Evolutionary conservation across 805 yeast species (phyloP).

Genomic region (Grigorovia jiainica): DNA sequence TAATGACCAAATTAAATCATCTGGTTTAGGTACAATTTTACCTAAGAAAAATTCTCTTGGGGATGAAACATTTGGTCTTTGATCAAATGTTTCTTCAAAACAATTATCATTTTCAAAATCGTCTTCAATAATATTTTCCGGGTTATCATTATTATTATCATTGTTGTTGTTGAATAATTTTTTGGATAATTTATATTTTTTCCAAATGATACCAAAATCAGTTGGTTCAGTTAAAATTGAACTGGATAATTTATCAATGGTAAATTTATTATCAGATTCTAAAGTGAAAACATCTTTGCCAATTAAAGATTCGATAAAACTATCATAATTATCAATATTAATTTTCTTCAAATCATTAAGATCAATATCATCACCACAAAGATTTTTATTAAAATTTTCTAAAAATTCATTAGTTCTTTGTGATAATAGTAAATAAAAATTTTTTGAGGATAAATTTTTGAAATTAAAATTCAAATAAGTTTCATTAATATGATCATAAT

Average conservation of each 20-base stretch:
- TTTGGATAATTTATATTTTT: constrained; percentile 3
- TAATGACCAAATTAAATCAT: constrained; percentile 88
- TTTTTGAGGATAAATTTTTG: constrained; percentile 10
- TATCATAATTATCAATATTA: neutral
- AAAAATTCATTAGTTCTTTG: constrained; percentile 13
- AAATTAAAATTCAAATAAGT: constrained; percentile 13
- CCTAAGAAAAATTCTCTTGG: constrained; percentile 58
- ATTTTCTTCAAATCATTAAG: neutral
- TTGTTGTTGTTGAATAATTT: neutral
- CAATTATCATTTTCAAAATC: constrained; percentile 5
- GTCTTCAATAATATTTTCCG: neutral
- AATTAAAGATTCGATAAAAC: constrained; percentile 8
- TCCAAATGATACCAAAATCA: constrained; percentile 21
- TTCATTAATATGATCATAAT: constrained; percentile 25
- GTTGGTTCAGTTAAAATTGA: constrained; percentile 12
- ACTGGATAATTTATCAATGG: constrained; percentile 1
- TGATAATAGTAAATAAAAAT: constrained; percentile 11
- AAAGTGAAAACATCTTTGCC: constrained; percentile 13
- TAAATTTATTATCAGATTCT: constrained; percentile 7
- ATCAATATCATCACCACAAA: neutral
- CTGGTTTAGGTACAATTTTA: constrained; percentile 78
- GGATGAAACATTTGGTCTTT: constrained; percentile 24
- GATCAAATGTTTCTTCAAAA: constrained; percentile 11
- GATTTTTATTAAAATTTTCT: constrained; percentile 9
- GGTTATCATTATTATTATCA: neutral